Percentiles rank a stretch among this genome's conserved stretches.
Conservation (phyloP, 2,329 filamentous ascomycete species). For the Cladophialophora yegresii region DNA sequence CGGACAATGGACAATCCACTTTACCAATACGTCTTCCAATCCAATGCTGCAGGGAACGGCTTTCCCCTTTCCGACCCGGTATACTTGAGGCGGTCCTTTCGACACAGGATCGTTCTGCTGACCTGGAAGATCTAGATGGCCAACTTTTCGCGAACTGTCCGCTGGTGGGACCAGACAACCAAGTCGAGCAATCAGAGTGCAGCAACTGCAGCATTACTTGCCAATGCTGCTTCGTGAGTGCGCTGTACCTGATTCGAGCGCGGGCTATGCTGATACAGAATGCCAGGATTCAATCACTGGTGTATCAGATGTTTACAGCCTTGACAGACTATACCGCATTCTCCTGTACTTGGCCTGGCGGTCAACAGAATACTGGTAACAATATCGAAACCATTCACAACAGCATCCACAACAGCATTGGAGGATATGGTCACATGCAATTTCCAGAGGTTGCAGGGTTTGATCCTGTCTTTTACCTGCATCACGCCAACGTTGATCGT, state of each 20-base stretch:
- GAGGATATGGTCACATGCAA: constrained; percentile 65
- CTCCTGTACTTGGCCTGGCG: constrained; percentile 30
- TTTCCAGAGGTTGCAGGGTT: constrained; percentile 73
- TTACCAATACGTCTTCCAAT: constrained; percentile 46
- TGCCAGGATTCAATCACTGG: constrained; percentile 27
- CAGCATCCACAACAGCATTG: constrained; percentile 56
- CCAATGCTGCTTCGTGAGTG: constrained; percentile 31
- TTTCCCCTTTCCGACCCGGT: constrained; percentile 35
- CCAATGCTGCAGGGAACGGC: constrained; percentile 29
- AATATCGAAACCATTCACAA: constrained; percentile 52
- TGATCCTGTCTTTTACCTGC: constrained; percentile 77
- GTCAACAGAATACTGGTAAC: constrained; percentile 17
- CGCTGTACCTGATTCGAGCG: not conserved
- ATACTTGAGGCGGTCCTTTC: not conserved
- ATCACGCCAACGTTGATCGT: constrained; percentile 74
- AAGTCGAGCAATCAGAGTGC: constrained; percentile 30
- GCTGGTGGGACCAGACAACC: constrained; percentile 28
- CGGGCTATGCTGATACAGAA: constrained; percentile 7
- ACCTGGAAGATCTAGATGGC: constrained; percentile 20
- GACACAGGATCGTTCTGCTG: not conserved
- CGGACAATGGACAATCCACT: constrained; percentile 50
- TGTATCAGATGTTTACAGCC: constrained; percentile 39
- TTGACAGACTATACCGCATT: constrained; percentile 38
- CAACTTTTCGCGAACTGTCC: constrained; percentile 30
- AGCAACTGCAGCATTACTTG: constrained; percentile 29